Base-by-base conservation (phyloP, 2,329 filamentous ascomycete species). In the Alternaria panax region DNA sequence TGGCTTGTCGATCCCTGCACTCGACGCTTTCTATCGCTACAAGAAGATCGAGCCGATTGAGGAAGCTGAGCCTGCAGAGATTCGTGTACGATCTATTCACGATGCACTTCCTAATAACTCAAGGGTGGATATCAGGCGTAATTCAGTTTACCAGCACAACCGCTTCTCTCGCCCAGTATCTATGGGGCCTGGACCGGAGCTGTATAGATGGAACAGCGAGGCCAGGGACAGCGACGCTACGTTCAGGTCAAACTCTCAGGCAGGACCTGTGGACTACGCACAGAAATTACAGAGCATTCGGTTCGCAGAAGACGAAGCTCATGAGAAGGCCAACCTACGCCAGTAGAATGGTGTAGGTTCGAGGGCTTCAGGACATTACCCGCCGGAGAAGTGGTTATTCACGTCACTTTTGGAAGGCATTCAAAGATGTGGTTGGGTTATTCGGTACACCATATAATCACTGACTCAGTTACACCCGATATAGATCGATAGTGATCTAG, bases 1-100 rank as follows among this genome's bases (percentile, higher is more conserved):
- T 61, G 81, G 83, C 1, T 75, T 85, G 0, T 84, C 82, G 0
- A 84, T 85, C 36, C 82, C 83, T 0, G 68, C 74, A 0, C 76
- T 83, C 14, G 79, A 79, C 57, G 36, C 73, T 5, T 65, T 80
- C 43, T 84, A 83, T 68, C 62, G 57, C 14, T 78, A 65, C 58
- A 71, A 74, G 57, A 79, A 77, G 2, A 74, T 84, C 7, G 60
- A 75, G 51, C 80, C 82, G 0, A 81, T 84, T 4, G 78, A 83
- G 20, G 79, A 73, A 38, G 50, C 61, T 2, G 61, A 71, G 7
- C 71, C 70, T 8, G 78, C 56, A 5, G 56, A 48, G 50, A 42
- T 58, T 20, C 56, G 81, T 28, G 66, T 73, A 43, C 80, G 79
- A 3, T 72, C 78, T 6, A 71, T 72, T 28, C 73, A 75, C 4